phyloP scores from a whole-genome alignment of 306 rosid species.

The Cotoneaster glaucophyllus region DNA sequence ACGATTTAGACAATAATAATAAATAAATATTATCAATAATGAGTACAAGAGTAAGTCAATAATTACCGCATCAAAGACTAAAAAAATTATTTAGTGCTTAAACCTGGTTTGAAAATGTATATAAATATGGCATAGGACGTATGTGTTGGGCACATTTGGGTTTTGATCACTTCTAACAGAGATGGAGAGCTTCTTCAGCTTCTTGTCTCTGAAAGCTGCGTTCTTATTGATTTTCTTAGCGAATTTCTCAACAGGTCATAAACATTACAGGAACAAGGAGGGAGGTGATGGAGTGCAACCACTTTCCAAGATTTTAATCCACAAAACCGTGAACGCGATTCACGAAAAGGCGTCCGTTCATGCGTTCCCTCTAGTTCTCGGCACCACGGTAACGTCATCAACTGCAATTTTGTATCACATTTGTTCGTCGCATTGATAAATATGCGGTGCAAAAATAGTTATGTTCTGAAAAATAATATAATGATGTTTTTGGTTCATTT shows the following conservation, averaged over 20 bases:
- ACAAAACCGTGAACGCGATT: slow-evolving; percentile 23
- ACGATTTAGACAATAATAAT: not conserved
- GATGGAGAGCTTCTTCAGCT: not conserved
- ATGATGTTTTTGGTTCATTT: not conserved
- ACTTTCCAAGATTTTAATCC: slow-evolving; percentile 28
- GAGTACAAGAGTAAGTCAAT: too few species aligned
- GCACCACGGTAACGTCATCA: slow-evolving; percentile 14
- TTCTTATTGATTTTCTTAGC: not conserved
- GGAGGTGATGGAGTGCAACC: slow-evolving; percentile 29
- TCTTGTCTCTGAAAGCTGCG: not conserved
- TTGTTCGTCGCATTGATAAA: not conserved
- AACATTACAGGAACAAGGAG: not conserved
- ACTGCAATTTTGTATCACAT: not conserved
- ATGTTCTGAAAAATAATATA: not conserved
- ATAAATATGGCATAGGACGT: not conserved
- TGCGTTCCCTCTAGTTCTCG: slow-evolving; percentile 20
- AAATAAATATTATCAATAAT: not conserved
- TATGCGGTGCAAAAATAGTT: not conserved
- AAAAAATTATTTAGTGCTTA: not conserved
- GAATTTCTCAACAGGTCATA: not conserved
- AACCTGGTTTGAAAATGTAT: not conserved
- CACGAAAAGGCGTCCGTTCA: slow-evolving; percentile 18
- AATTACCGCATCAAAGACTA: too few species aligned
- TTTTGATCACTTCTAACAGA: not conserved
- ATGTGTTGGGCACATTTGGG: not conserved